Base-by-base conservation (phyloP, 2,329 filamentous ascomycete species). In the Xylariaceae sp. region DNA sequence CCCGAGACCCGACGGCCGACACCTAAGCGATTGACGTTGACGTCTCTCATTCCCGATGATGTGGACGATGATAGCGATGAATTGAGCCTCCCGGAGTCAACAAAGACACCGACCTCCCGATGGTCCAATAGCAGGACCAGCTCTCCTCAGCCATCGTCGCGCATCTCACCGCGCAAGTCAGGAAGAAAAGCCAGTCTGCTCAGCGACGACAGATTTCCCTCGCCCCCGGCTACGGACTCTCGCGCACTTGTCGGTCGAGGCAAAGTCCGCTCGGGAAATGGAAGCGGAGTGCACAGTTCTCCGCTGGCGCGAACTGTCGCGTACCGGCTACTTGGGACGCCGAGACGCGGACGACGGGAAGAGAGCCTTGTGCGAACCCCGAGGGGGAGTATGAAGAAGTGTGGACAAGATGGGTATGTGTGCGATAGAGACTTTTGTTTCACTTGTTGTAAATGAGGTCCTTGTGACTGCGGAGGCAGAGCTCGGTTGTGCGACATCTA, bases 381-480 rank as follows among this genome's bases (percentile, higher is more conserved):
- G 10, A 40, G 44, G 30, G 50, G 53, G 5, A 53, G 50, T 14
- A 22, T 49, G 14, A 44, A 47, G 32, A 45, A 49, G 12, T 85
- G 82, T 51, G 81, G 81, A 3, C 67, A 77, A 54, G 72, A 75
- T 55, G 81, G 77, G 11, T 83, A 77, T 60, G 68, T 66, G 14
- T 85, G 81, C 53, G 74, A 74, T 3, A 70, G 76, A 47, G 75
- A 80, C 52, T 84, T 83, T 66, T 85, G 82, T 64, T 82, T 85
- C 57, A 72, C 70, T 10, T 84, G 81, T 58, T 67, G 63, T 45
- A 58, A 52, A 42, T 80, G 50, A 70, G 39, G 22, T 5, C 7
- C 7, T 27, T 27, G 22, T 4, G 4, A 27, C 22, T 5, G 22
- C n/a, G 7, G 22, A 27, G 22, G 7, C 22, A 4, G 22, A 27